A percentile compares a stretch with the other conserved stretches of the same genome.
Evolutionary conservation across 345 rosid species (phyloP).

Genomic region (Eucalyptus cloeziana): DNA sequence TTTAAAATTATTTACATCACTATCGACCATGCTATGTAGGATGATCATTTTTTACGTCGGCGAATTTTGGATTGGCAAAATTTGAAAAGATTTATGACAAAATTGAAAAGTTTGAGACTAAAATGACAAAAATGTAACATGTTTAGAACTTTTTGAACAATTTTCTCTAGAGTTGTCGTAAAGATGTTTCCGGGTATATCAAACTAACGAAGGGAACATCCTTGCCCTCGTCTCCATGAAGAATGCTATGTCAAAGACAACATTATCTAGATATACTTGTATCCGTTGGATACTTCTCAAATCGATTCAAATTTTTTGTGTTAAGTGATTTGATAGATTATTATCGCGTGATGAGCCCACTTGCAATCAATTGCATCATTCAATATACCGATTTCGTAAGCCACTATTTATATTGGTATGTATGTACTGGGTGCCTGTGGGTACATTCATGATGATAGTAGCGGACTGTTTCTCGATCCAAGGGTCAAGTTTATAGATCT

Average conservation of each 20-base stretch:
- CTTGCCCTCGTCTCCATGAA: neutral
- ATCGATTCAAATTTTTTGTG: neutral
- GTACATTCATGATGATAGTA: neutral
- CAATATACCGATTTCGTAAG: neutral
- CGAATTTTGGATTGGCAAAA: too few species aligned
- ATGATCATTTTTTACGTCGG: accelerated
- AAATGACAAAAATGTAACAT: accelerated
- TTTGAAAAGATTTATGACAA: accelerated
- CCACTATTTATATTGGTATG: neutral
- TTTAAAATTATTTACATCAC: too few species aligned
- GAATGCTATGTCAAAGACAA: neutral
- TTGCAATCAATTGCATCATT: neutral
- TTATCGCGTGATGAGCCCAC: neutral
- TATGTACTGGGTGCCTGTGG: neutral
- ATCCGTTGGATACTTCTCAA: neutral
- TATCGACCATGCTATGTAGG: accelerated
- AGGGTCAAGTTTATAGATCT: neutral
- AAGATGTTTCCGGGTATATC: neutral
- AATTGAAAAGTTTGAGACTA: too few species aligned
- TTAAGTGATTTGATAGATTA: neutral
- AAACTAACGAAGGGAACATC: neutral
- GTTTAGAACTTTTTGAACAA: accelerated
- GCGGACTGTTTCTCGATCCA: neutral
- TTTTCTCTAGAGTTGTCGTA: neutral
- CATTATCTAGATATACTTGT: neutral